Percentiles rank a stretch among this genome's conserved stretches.
Conservation (phyloP, 148 eudicot species). For the Rheum nobile region DNA sequence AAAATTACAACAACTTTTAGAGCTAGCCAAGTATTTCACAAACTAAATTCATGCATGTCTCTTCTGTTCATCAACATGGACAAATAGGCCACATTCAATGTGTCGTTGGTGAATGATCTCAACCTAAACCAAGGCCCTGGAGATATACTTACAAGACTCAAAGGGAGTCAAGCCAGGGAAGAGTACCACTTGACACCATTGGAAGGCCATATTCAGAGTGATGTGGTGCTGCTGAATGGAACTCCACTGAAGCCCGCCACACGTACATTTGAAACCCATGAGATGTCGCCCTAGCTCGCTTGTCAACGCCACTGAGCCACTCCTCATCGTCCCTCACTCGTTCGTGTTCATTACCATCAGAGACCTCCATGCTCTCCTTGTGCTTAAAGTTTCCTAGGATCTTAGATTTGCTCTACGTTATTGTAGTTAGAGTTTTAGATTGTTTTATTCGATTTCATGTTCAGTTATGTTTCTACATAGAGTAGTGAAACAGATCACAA, state of each 20-base stretch:
- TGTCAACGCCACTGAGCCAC: conserved; percentile 18
- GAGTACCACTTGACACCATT: conserved; percentile 59
- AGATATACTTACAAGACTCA: not conserved
- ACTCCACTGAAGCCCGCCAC: conserved; percentile 27
- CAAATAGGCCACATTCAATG: conserved; percentile 30
- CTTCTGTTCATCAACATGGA: conserved; percentile 50
- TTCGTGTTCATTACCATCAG: conserved; percentile 25
- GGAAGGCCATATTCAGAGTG: conserved; percentile 37
- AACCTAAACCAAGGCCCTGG: conserved; percentile 15
- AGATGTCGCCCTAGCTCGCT: conserved; percentile 25
- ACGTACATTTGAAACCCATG: conserved; percentile 25
- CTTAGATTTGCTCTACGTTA: no score
- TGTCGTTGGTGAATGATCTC: conserved; percentile 18
- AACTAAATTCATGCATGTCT: no score
- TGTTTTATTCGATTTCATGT: no score
- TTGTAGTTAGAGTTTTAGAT: no score
- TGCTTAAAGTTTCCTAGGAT: not conserved
- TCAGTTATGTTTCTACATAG: no score
- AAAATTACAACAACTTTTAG: no score
- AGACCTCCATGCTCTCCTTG: conserved; percentile 37
- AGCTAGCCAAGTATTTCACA: no score
- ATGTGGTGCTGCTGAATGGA: conserved; percentile 37
- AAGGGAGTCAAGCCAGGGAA: conserved; percentile 19
- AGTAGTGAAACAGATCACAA: no score
- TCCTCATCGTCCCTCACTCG: conserved; percentile 25